Evolutionary conservation across 177 flowering plant species (phyloP), one percentile per base, ranked within the genome.

Genomic region (Vitis hybrid): DNA sequence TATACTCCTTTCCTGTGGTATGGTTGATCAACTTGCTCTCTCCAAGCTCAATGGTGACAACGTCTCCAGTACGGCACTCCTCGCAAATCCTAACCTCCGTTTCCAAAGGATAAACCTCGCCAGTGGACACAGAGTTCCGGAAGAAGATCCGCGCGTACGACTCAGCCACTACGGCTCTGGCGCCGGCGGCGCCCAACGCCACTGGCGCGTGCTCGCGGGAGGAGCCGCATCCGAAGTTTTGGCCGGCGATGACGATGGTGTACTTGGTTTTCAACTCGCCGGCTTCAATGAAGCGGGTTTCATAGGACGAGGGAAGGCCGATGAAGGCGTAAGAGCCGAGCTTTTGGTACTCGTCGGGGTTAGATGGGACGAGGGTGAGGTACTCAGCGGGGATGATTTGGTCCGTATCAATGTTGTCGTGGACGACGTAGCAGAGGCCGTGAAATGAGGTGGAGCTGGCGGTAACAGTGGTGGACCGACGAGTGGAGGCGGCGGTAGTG

Each of bases 201-300:
- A 90, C 98, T 11, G 98, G 97, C 18, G 98, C 98, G 67, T 94
- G 98, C 81, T 94, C 97, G 8, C 97, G 83, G 3, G 98, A 94
- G 2, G 98, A 94, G 1, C 97, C 98, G 73, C 98, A 94, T 1
- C 97, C 98, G 74, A 94, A 94, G 71, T 94, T 94, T 3, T 75
- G 88, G 10, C 97, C 98, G 8, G 70, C 98, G 51, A 94, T 88
- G 61, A 94, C 52, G 66, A 94, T 87, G 5, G 89, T 68, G 85
- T 81, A 94, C 22, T 82, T 80, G 15, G 97, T 69, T 19, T 78
- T 70, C 66, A 69, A 71, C 52, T 87, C 82, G 5, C 71, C 80
- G 2, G 90, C 83, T 2, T 85, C 87, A 10, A 94, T 72, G 83
- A 92, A 94, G 8, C 93, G 87, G 60, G 78, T 76, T 13, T 81